Conservation (phyloP, 352 stramenopile species). For the Phytophthora crassamura region DNA sequence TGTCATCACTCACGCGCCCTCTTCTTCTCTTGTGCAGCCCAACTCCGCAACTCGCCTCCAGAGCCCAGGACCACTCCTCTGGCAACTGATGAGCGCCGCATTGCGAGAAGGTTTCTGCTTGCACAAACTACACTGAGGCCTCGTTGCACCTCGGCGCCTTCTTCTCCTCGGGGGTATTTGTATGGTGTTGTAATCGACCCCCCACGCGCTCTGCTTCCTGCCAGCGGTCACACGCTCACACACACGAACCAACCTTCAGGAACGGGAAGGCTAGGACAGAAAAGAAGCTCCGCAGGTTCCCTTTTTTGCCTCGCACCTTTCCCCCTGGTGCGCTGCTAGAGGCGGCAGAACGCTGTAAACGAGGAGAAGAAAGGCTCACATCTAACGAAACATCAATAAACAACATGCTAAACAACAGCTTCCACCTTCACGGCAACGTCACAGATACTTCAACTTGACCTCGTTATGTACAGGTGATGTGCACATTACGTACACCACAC, state of each 20-base stretch:
- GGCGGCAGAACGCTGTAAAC: slow-evolving; percentile 22
- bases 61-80: slow-evolving; percentile 25
- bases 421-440: background rate
- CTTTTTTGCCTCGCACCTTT: slow-evolving; percentile 1
- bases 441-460: slow-evolving; percentile 8
- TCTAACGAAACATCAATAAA: slow-evolving; percentile 26
- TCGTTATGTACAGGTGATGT: slow-evolving; percentile 7
- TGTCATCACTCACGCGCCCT: slow-evolving; percentile 9
- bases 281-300: slow-evolving; percentile 11
- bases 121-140: slow-evolving; percentile 29
- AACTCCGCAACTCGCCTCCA: slow-evolving; percentile 39
- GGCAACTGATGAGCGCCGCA: slow-evolving; percentile 26
- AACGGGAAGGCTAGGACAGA: slow-evolving; percentile 10
- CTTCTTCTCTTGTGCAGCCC: slow-evolving; percentile 22
- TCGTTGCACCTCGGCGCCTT: slow-evolving; percentile 8
- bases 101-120: slow-evolving; percentile 24
- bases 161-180: slow-evolving; percentile 37
- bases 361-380: slow-evolving; percentile 18
- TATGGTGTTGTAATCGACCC: slow-evolving; percentile 46
- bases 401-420: slow-evolving; percentile 36
- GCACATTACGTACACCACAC: too few relatives aligned
- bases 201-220: slow-evolving; percentile 30
- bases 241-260: slow-evolving; percentile 9
- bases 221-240: slow-evolving; percentile 11
- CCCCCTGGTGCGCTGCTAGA: background rate